Evolutionary conservation across 768 basidiomycete species (phyloP).

Genomic region (Mycena indigotica): DNA sequence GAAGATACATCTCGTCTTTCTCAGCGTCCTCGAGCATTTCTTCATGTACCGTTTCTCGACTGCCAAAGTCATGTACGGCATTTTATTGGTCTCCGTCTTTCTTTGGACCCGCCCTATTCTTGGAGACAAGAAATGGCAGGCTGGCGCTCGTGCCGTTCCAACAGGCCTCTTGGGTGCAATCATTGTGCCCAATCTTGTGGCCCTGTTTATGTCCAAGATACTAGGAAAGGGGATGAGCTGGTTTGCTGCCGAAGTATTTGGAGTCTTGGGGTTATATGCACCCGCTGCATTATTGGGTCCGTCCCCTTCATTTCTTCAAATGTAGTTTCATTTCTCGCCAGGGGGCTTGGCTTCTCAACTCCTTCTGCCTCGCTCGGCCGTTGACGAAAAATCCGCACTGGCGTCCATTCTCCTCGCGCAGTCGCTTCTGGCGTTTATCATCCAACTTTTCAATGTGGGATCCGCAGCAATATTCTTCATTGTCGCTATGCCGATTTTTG

Average conservation of each 20-base stretch:
- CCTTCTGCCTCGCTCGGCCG: constrained; percentile 44
- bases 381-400: constrained; percentile 63
- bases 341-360: constrained; percentile 68
- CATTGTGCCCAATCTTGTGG: constrained; percentile 68
- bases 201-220: constrained; percentile 62
- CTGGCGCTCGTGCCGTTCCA: constrained; percentile 52
- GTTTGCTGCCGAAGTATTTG: constrained; percentile 72
- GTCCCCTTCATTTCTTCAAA: constrained; percentile 23
- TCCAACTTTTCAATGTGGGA: constrained; percentile 73
- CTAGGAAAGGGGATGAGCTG: constrained; percentile 79
- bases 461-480: constrained; percentile 78
- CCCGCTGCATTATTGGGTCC: constrained; percentile 74
- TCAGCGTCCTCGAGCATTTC: constrained; percentile 67
- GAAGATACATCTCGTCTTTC: constrained; percentile 65
- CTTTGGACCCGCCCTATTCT: constrained; percentile 44
- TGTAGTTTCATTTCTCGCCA: constrained; percentile 28
- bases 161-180: constrained; percentile 56
- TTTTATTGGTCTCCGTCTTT: constrained; percentile 50
- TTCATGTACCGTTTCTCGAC: constrained; percentile 74
- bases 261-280: constrained; percentile 68
- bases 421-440: constrained; percentile 50
- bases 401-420: constrained; percentile 64
- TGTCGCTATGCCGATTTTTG: constrained; percentile 55
- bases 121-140: constrained; percentile 33
- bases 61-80: constrained; percentile 64